Base-by-base conservation (phyloP, 2,329 filamentous ascomycete genomes). In the Colletotrichum lupini region DNA sequence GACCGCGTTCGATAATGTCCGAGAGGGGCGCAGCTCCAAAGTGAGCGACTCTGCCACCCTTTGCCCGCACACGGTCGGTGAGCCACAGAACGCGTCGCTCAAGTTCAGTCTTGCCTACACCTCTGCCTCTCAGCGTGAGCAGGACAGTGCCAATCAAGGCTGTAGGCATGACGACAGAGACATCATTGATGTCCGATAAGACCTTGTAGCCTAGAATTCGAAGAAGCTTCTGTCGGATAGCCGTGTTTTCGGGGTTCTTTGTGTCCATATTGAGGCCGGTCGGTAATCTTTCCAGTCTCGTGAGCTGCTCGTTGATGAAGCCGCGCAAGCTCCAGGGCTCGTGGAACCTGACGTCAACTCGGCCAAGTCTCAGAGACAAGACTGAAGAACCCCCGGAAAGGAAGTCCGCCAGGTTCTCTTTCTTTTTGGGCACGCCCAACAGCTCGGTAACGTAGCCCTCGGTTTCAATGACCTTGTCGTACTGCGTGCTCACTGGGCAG, bases 391-490 rank as follows among this genome's bases (percentile, higher is more conserved):
- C 89, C 32, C 94, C 91, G 1, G 93, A 93, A n/a, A 99, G 84
- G 77, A 99, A 97, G 78, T 97, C 94, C 42, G 92, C 90, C 49
- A 99, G 85, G 75, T 98, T 98, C 80, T 99, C 97, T 80, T 98
- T 97, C 79, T 94, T 94, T 83, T 99, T 99, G 0, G 97, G 97
- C 74, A 97, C 92, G 3, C 97, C 97, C 0, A 99, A 88, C 2
- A 99, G 89, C 82, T 99, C 97, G 42, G 92, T 97, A 57, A 98
- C 96, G 79, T 99, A 99, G 5, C 95, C 97, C 82, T 98, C 95
- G 1, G 97, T 98, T 82, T 99, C 97, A 73, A 99, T 97, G 68
- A 99, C 97, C 80, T 98, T 99, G 86, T 99, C 97, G 80, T 99
- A 99, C 81, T 99, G 97, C 0, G 95, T 98, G 81, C 94, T 97